Evolutionary conservation across 2,329 filamentous ascomycete species (phyloP).

Genomic region (Colletotrichum tabaci): DNA sequence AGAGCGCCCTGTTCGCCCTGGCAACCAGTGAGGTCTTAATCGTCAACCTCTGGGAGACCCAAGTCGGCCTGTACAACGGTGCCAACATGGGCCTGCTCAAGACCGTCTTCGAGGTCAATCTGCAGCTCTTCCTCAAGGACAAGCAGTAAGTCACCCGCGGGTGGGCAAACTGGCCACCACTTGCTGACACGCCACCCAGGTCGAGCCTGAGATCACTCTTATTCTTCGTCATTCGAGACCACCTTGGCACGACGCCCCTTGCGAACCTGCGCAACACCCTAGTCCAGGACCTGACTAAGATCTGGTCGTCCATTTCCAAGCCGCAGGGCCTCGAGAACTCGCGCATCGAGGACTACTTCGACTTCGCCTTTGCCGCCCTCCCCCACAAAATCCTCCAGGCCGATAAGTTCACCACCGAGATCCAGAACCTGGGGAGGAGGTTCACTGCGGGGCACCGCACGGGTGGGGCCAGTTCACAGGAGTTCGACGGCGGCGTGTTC

Average conservation of each 20-base stretch:
- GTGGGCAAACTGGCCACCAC: constrained; percentile 13
- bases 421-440: constrained; percentile 82
- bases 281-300: constrained; percentile 89
- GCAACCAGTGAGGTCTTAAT: constrained; percentile 98
- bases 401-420: constrained; percentile 88
- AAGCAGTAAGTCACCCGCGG: constrained; percentile 75
- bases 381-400: constrained; percentile 98
- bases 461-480: constrained; percentile 74
- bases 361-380: constrained; percentile 95
- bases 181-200: constrained; percentile 59
- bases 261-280: constrained; percentile 91
- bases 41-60: constrained; percentile 99
- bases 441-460: constrained; percentile 88
- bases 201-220: constrained; percentile 91
- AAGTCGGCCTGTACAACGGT: constrained; percentile 97
- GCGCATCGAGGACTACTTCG: constrained; percentile 96
- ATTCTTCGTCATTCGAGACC: constrained; percentile 99
- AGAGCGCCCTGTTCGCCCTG: constrained; percentile 96
- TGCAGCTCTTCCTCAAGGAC: constrained; percentile 97
- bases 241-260: constrained; percentile 92
- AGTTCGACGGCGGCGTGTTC: constrained; percentile 85
- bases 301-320: constrained; percentile 95
- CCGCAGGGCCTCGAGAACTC: constrained; percentile 90
- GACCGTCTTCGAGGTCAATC: constrained; percentile 98
- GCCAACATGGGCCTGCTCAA: constrained; percentile 99